Evolutionary conservation across 352 stramenopile genomes (phyloP), one percentile per base, ranked within the genome.

Genomic region (Pythium aristosporum): DNA sequence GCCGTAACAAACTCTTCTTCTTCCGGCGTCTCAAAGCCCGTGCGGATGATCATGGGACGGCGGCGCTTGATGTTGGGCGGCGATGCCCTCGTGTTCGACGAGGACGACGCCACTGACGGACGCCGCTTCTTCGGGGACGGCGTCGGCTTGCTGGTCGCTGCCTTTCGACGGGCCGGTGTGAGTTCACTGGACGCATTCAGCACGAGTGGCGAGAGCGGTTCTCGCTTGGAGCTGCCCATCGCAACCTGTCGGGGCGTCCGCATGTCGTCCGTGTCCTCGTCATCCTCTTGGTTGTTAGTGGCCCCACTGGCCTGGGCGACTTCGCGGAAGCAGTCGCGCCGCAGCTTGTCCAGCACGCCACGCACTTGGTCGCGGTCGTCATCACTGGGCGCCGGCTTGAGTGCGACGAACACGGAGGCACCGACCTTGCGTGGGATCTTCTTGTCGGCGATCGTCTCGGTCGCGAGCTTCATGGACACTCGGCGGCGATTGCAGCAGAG

Each of bases 391-490:
- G 69, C 44, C 36, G 75, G 76, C 15, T 77, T 61, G 36, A 71
- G 68, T 30, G 71, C 61, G 44, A 88, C 76, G 61, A 85, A 89
- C 25, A 85, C 80, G 1, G 79, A 86, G 13, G 76, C 79, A n/a
- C 81, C 81, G 12, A 90, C 74, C 51, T 89, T 90, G 34, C 68
- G 78, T 15, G 80, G 80, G 60, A 92, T 85, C 66, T 81, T 80
- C 49, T 75, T 74, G 34, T 74, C 69, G 18, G 75, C 80, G 48
- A 92, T 78, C 4, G 72, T 69, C 65, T 82, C 79, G n/a, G 83
- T 88, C 41, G 75, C 79, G 41, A 91, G 68, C 58, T 91, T 91
- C 74, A 87, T 91, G 34, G 77, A 87, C 20, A 91, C 76, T 21
- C 82, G 76, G 21, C 77, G 75, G 34, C 76, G 75, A 53, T 85